phyloP scores from a whole-genome alignment of 106 monocot species.

The Iris macrosiphon region DNA sequence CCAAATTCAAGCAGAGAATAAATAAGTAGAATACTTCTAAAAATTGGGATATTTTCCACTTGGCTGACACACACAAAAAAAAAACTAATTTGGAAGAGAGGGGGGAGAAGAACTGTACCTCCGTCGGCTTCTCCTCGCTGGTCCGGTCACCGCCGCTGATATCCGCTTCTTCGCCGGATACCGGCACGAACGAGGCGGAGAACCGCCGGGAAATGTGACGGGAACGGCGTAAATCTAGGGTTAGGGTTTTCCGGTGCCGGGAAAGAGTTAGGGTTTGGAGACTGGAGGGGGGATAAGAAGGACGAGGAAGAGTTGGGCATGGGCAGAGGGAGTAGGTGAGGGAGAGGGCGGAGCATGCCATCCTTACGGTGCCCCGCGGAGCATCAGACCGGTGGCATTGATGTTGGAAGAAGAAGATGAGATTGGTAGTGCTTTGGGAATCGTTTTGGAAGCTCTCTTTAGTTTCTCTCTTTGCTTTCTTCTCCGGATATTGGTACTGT shows the following conservation, averaged over 20 bases:
- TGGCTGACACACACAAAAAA: background rate
- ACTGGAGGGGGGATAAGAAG: background rate
- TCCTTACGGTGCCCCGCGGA: constrained; percentile 2
- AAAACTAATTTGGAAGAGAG: background rate
- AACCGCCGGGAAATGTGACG: background rate
- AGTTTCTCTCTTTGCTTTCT: too few species aligned
- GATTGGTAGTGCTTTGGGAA: too few species aligned
- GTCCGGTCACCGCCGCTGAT: background rate
- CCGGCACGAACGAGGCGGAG: constrained; percentile 8
- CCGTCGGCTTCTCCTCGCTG: background rate
- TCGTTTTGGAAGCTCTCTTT: too few species aligned
- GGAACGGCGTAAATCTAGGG: background rate
- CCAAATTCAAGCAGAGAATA: background rate
- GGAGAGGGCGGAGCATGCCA: constrained; percentile 4
- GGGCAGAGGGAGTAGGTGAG: background rate
- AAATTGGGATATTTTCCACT: background rate
- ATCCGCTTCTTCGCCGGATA: background rate
- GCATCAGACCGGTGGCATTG: constrained; percentile 7
- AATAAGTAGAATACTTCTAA: background rate
- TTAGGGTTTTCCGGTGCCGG: background rate
- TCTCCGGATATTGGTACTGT: too few species aligned
- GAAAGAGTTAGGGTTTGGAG: constrained; percentile 1
- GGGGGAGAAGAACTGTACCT: background rate
- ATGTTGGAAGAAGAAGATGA: too few species aligned
- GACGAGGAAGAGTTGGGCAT: constrained; percentile 1